Evolutionary conservation across 2,329 filamentous ascomycete genomes (phyloP), one percentile per base, ranked within the genome.

Genomic region (Tolypocladium sp.): DNA sequence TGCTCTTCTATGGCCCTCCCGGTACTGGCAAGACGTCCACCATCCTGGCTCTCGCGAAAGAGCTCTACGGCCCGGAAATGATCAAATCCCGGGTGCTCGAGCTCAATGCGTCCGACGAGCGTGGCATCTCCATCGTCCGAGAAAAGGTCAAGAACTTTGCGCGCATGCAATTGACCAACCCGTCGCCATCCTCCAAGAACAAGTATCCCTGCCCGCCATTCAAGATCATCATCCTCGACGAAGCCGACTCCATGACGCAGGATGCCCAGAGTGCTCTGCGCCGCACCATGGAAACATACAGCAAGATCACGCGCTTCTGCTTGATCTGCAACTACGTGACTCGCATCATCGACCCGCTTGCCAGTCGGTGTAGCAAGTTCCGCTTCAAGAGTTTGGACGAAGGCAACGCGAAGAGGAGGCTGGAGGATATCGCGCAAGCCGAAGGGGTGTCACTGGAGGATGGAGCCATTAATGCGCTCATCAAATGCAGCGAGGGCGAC

Each of bases 101-200:
- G 78, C 87, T 99, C 69, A 99, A 99, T 76, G 95, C 95, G 67
- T 99, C 95, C 42, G 94, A 99, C 76, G 94, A 99, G 77, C 92
- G 94, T 64, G 95, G 95, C 57, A 97, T 99, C 71, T 89, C 86
- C 61, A 97, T 99, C 64, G 93, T 99, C 42, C 89, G 94, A 57
- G 91, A 97, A 70, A 97, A 97, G 75, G 92, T 99, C 73, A 99
- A 99, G 74, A 89, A 96, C 74, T 99, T 99, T 74, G 95, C 95
- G 27, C 87, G 93, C 61, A 93, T 95, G 81, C 93, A 97, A 73
- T 84, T 97, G 62, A 92, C 90, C 37, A 91, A 95, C 64, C 87
- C 90, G 2, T 86, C 91, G 0, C 75, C 87, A 62, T 78, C 86
- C 66, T 83, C 90, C 77, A 79, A 85, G 74, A 74, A 80, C 61